Percentiles rank a stretch among this genome's conserved stretches.
These are phyloP conservation scores for thale cress (Arabidopsis thaliana) DNA, from an alignment of 345 rosid genomes.

Conservation along the genomic window DNA sequence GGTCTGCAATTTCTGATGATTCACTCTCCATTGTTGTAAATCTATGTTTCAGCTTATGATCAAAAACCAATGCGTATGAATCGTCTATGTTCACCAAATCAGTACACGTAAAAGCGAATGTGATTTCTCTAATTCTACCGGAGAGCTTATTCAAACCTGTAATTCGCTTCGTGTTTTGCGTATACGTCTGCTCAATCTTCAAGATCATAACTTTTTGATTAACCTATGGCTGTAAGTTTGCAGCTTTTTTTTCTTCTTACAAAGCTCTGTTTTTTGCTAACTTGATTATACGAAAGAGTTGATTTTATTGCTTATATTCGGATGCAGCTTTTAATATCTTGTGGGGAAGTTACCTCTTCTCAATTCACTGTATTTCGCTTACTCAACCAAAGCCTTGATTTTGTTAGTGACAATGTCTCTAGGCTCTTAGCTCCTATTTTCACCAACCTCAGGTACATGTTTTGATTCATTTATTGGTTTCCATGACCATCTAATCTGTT, in stretches of 20 bases:
- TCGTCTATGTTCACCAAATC: too few relatives aligned
- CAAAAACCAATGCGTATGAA: too few relatives aligned
- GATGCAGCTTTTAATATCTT: slow-evolving; percentile 52
- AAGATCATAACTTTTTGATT: background rate
- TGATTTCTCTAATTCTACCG: too few relatives aligned
- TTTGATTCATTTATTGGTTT: slow-evolving; percentile 1
- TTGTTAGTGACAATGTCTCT: slow-evolving; percentile 51
- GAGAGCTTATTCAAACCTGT: too few relatives aligned
- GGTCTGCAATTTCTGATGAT: slow-evolving; percentile 5
- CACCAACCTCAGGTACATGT: slow-evolving; percentile 45
- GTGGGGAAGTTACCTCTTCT: slow-evolving; percentile 51
- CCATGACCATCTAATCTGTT: background rate
- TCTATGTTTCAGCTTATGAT: too few relatives aligned
- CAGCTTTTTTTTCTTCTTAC: background rate
- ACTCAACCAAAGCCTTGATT: slow-evolving; percentile 51
- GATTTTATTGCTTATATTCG: background rate
- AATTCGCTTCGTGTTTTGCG: too few relatives aligned
- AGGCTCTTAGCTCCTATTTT: slow-evolving; percentile 41
- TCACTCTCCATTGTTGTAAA: background rate
- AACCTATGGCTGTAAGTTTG: slow-evolving; percentile 42
- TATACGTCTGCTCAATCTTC: too few relatives aligned
- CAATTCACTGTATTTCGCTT: slow-evolving; percentile 48
- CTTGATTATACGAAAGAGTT: background rate
- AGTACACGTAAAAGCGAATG: too few relatives aligned
- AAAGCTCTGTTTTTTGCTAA: background rate